Base-by-base conservation (phyloP, 345 rosid genomes). In the Salix udensis region DNA sequence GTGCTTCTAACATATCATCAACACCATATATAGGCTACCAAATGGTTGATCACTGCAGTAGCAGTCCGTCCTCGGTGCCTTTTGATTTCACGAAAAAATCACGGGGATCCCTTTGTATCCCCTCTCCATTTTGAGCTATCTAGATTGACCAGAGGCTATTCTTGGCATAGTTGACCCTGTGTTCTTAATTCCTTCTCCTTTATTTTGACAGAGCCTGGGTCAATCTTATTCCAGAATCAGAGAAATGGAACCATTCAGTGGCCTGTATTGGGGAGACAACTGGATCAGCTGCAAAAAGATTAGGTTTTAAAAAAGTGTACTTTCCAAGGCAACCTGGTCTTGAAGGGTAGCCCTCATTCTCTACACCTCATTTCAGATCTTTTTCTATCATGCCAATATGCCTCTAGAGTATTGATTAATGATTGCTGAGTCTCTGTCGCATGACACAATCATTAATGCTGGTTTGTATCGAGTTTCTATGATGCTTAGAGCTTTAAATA, bases 221-320 rank as follows among this genome's bases (percentile, higher is more conserved):
- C 78, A 79, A 82, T 84, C 84, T 96, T 70, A 86, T 90, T 82
- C 76, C 86, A 65, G 89, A 91, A 72, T 74, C 67, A 37, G 85
- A 86, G 77, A 75, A 78, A 15, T 91, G 96, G 91, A 79, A 77
- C 80, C 89, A 88, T 80, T 88, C 87, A 36, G 84, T 92, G 71
- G 99, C 92, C 55, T 96, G 98, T 76, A 93, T 96, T 37, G 99
- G 99, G 60, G 98, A 96, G 87, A 96, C 97, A 69, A 96, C 98
- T 77, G 99, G 96, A 60, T 85, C 85, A 23, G 97, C 91, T 79
- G 97, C 98, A 65, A 89, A 80, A 91, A 86, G 82, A 61, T 79
- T 91, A 71, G 98, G 99, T 77, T 79, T 93, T 76, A 81, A 78
- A 83, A 87, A 86, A 74, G 93, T 92, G 36, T 93, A 87, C 88